phyloP scores from a whole-genome alignment of 768 basidiomycete genomes.

The Tricholoma furcatifolium region DNA sequence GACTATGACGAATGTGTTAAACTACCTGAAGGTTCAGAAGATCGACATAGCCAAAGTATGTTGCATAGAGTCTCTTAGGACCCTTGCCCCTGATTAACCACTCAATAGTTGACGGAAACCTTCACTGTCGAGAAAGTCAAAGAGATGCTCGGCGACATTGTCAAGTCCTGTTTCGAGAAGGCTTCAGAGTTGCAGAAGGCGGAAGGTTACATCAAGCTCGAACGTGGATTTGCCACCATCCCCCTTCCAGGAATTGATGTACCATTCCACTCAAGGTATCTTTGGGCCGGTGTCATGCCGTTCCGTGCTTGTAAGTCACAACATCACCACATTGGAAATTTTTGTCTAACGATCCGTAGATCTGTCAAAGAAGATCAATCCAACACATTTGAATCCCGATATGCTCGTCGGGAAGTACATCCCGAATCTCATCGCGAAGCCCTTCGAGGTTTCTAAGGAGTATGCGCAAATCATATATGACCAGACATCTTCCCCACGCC shows the following conservation, averaged over 20 bases:
- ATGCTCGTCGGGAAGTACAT: constrained; percentile 95
- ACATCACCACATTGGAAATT: constrained; percentile 1
- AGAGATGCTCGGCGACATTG: constrained; percentile 92
- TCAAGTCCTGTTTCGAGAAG: constrained; percentile 74
- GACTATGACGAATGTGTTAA: constrained; percentile 93
- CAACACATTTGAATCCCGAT: constrained; percentile 88
- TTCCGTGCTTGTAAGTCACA: constrained; percentile 90
- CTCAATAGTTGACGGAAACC: constrained; percentile 76
- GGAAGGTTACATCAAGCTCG: constrained; percentile 90
- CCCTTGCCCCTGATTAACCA: neutral
- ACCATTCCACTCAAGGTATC: constrained; percentile 98
- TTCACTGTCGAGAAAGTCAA: constrained; percentile 92
- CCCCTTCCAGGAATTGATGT: constrained; percentile 97
- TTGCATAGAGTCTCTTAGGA: constrained; percentile 5
- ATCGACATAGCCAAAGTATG: constrained; percentile 83
- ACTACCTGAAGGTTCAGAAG: constrained; percentile 95
- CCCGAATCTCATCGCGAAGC: constrained; percentile 91
- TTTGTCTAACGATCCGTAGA: constrained; percentile 41
- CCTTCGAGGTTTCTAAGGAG: constrained; percentile 78
- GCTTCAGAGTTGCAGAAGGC: constrained; percentile 76
- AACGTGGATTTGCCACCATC: constrained; percentile 95
- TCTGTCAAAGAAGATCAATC: constrained; percentile 96
- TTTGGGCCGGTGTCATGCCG: constrained; percentile 98
- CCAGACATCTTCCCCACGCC: constrained; percentile 92
- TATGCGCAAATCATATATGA: constrained; percentile 97